A percentile compares a stretch with the other conserved stretches of the same genome.
phyloP scores from a whole-genome alignment of 345 rosid genomes.

The Mangifera indica region DNA sequence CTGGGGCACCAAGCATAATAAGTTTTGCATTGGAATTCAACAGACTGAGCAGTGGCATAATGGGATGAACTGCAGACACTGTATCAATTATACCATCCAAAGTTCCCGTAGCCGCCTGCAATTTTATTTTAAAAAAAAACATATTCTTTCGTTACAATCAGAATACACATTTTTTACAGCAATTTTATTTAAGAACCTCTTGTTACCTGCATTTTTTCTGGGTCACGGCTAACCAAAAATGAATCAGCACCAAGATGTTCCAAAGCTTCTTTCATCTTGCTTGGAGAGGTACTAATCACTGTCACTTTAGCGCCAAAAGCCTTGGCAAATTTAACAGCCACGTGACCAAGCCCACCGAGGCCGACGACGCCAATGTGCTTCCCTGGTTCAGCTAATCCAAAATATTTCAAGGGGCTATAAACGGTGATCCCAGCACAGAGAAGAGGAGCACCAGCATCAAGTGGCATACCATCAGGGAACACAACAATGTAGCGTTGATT shows the following conservation, averaged over 20 bases:
- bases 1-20: conserved; percentile 44
- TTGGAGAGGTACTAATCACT: conserved; percentile 47
- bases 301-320: conserved; percentile 49
- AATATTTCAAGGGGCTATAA: conserved; percentile 62
- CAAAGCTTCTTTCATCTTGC: conserved; percentile 43
- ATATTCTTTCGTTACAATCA: too few species aligned
- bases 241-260: conserved; percentile 43
- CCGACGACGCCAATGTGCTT: conserved; percentile 46
- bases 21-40: conserved; percentile 42
- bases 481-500: conserved; percentile 50
- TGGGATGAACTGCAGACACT: conserved; percentile 40
- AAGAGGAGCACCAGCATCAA: conserved; percentile 58
- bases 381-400: conserved; percentile 34
- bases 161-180: too few species aligned
- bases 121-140: too few species aligned
- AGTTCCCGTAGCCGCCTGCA: conserved; percentile 38
- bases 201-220: conserved; percentile 34
- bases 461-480: conserved; percentile 50
- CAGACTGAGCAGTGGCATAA: conserved; percentile 40
- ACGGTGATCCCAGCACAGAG: conserved; percentile 75
- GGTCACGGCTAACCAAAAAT: conserved; percentile 40
- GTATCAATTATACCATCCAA: conserved; percentile 59
- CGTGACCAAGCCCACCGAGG: conserved; percentile 54
- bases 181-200: too few species aligned
- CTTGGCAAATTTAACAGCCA: conserved; percentile 53